phyloP scores from a whole-genome alignment of 2,329 filamentous ascomycete genomes.

The Colletotrichum sp. region DNA sequence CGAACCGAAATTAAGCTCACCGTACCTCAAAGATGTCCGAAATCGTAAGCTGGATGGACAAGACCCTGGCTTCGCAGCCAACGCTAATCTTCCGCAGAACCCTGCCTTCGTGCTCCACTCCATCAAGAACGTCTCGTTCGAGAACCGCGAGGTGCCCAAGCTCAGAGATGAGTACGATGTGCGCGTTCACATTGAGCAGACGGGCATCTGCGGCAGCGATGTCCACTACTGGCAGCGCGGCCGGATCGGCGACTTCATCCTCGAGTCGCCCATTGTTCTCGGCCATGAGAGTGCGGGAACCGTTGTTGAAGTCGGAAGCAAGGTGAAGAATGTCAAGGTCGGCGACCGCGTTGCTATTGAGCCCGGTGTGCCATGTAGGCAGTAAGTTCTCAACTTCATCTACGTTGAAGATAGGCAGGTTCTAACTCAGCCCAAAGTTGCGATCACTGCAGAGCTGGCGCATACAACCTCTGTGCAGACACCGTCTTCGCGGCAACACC shows the following conservation, averaged over 20 bases:
- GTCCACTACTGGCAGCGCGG: constrained; percentile 53
- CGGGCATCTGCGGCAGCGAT: constrained; percentile 53
- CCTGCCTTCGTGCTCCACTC: constrained; percentile 52
- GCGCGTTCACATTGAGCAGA: constrained; percentile 48
- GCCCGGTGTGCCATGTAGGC: constrained; percentile 48
- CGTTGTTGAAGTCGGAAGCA: constrained; percentile 43
- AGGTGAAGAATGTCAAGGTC: constrained; percentile 45
- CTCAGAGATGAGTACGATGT: constrained; percentile 47
- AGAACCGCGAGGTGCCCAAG: constrained; percentile 44
- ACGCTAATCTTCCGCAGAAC: constrained; percentile 34
- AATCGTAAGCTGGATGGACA: background rate
- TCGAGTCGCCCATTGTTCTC: constrained; percentile 48
- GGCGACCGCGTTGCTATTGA: constrained; percentile 55
- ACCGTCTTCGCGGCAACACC: constrained; percentile 56
- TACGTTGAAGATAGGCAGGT: background rate
- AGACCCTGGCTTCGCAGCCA: background rate
- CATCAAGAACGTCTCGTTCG: constrained; percentile 48
- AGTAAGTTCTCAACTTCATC: background rate
- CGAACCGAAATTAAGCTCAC: background rate
- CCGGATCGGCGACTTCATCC: constrained; percentile 49
- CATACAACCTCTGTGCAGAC: constrained; percentile 46
- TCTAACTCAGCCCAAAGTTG: constrained; percentile 34
- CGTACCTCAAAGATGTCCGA: background rate
- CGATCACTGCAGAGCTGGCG: constrained; percentile 43
- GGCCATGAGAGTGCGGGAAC: constrained; percentile 52